Conservation (phyloP, 371 early-diverging fungal genomes). For the Mucor ambiguus region DNA sequence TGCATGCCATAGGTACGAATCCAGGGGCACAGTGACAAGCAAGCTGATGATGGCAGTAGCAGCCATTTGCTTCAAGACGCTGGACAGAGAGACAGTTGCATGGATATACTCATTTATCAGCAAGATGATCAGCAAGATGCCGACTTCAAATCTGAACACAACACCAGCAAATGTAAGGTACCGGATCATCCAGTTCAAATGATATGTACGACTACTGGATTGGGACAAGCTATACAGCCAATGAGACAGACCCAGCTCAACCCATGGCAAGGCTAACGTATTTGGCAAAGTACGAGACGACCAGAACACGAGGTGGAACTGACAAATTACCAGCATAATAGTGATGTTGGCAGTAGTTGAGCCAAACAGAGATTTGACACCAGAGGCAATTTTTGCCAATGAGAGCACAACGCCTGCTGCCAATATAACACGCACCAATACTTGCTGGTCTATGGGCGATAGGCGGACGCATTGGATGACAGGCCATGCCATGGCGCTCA, state of each 20-base stretch:
- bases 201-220: slow-evolving; percentile 16
- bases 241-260: slow-evolving; percentile 44
- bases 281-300: slow-evolving; percentile 87
- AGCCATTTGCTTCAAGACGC: slow-evolving; percentile 17
- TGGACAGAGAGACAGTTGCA: slow-evolving; percentile 23
- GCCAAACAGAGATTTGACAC: slow-evolving; percentile 61
- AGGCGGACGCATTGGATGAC: background rate
- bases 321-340: slow-evolving; percentile 63
- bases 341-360: slow-evolving; percentile 55
- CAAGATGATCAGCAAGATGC: slow-evolving; percentile 54
- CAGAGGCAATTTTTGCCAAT: slow-evolving; percentile 44
- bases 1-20: slow-evolving; percentile 84
- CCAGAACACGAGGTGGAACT: slow-evolving; percentile 92
- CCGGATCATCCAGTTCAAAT: slow-evolving; percentile 54
- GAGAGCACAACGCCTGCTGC: slow-evolving; percentile 51
- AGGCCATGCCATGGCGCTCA: slow-evolving; percentile 38
- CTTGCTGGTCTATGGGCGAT: slow-evolving; percentile 24
- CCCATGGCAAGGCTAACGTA: slow-evolving; percentile 77
- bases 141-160: slow-evolving; percentile 86
- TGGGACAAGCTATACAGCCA: slow-evolving; percentile 38
- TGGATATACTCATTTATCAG: slow-evolving; percentile 36
- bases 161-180: slow-evolving; percentile 64
- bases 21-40: slow-evolving; percentile 63
- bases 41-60: slow-evolving; percentile 46
- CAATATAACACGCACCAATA: slow-evolving; percentile 57